Conservation (phyloP, 192 early-diverging fungal genomes). For the Podila clonocystis region DNA sequence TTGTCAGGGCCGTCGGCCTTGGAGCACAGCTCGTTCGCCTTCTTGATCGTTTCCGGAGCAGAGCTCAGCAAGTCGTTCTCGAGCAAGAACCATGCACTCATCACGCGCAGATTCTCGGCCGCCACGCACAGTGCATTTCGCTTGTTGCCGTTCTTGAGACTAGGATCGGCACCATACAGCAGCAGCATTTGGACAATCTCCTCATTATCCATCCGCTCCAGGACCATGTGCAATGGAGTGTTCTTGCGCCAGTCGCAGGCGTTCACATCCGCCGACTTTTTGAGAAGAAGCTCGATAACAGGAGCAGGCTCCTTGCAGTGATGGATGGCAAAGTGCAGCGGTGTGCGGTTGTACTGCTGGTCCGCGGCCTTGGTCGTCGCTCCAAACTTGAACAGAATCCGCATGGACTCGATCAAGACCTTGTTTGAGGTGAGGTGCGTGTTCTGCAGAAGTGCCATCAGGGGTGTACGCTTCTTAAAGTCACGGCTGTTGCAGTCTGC, state of each 20-base stretch:
- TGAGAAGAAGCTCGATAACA: slow-evolving; percentile 41
- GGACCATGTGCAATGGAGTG: slow-evolving; percentile 45
- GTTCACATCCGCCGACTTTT: slow-evolving; percentile 49
- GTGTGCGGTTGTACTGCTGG: slow-evolving; percentile 29
- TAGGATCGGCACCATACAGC: slow-evolving; percentile 47
- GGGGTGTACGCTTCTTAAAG: slow-evolving; percentile 44
- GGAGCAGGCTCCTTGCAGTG: slow-evolving; percentile 40
- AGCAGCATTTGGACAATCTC: slow-evolving; percentile 50
- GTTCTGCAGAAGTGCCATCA: slow-evolving; percentile 37
- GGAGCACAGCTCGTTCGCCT: slow-evolving; percentile 43
- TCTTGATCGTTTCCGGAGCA: slow-evolving; percentile 46
- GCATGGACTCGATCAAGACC: slow-evolving; percentile 35
- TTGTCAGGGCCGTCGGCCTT: slow-evolving; percentile 49
- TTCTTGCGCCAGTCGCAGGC: slow-evolving; percentile 25
- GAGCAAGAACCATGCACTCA: slow-evolving; percentile 52
- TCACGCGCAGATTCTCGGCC: slow-evolving; percentile 44
- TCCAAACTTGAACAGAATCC: slow-evolving; percentile 47
- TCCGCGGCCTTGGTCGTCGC: slow-evolving; percentile 35
- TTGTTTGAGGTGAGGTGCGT: slow-evolving; percentile 35
- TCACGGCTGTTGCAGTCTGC: slow-evolving; percentile 47
- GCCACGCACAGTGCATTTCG: slow-evolving; percentile 41
- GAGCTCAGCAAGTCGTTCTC: slow-evolving; percentile 53
- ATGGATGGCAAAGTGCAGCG: slow-evolving; percentile 40
- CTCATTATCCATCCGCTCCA: slow-evolving; percentile 45
- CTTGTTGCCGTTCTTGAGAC: slow-evolving; percentile 42